A percentile compares a stretch with the other conserved stretches of the same genome.
These are phyloP conservation scores for Malus orientalis DNA, from an alignment of 306 rosid species.

Conservation along the genomic window DNA sequence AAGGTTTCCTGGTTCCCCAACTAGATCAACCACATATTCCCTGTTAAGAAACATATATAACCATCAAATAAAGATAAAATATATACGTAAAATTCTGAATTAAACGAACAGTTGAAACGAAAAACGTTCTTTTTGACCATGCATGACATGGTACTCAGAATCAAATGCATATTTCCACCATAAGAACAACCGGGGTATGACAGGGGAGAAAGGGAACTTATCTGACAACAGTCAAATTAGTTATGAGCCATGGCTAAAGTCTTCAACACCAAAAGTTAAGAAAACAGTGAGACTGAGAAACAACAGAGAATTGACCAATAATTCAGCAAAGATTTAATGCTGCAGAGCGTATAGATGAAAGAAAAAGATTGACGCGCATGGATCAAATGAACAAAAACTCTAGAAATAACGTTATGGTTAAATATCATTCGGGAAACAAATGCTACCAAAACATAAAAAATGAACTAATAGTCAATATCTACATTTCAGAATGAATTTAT, in stretches of 20 bases:
- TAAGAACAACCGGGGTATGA: neutral
- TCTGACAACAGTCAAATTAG: neutral
- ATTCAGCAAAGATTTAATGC: neutral
- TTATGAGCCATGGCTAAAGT: neutral
- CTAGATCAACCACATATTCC: conserved; percentile 95
- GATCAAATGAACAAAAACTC: neutral
- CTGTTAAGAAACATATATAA: conserved; percentile 29
- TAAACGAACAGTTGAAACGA: neutral
- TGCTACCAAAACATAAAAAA: neutral
- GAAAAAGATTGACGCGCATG: neutral
- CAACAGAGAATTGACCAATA: neutral
- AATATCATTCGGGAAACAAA: neutral
- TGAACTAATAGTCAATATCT: neutral
- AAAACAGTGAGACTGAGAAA: neutral
- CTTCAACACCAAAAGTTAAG: neutral
- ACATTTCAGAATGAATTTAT: neutral
- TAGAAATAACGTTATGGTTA: neutral
- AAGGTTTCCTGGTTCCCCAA: conserved; percentile 93
- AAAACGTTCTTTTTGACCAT: neutral
- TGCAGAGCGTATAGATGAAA: neutral
- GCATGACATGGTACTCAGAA: neutral
- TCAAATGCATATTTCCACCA: neutral
- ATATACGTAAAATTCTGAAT: neutral
- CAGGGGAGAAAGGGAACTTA: neutral
- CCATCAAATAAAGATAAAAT: neutral